Percentiles rank a stretch among this genome's conserved stretches.
phyloP scores from a whole-genome alignment of 2,329 filamentous ascomycete species.

The Pyrenochaeta sp. region DNA sequence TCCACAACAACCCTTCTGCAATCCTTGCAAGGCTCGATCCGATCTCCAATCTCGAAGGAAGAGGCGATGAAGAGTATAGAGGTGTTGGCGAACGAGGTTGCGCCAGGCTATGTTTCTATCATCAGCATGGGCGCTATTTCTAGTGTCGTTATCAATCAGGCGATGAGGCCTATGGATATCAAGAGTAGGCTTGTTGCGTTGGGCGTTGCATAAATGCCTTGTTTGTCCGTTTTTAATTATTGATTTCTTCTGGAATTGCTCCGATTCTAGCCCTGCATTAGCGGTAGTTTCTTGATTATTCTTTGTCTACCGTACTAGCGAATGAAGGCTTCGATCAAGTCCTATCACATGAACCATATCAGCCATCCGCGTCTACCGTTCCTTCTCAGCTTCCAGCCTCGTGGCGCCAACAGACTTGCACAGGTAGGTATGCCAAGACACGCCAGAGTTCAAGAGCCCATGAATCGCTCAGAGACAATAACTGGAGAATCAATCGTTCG shows the following conservation, averaged over 20 bases:
- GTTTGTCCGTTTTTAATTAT: neutral
- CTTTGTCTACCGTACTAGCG: neutral
- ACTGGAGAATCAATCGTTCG: too few relatives aligned
- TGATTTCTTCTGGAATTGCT: neutral
- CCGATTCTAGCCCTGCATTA: neutral
- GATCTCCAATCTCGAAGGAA: constrained; percentile 56
- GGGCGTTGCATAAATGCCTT: constrained; percentile 21
- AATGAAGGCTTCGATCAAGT: too few relatives aligned
- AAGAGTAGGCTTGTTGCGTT: constrained; percentile 42
- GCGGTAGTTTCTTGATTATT: neutral
- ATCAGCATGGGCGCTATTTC: constrained; percentile 51
- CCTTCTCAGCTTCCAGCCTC: too few relatives aligned
- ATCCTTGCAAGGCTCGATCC: constrained; percentile 55
- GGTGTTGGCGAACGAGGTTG: constrained; percentile 55
- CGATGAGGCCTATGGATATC: constrained; percentile 45
- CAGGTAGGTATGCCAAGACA: too few relatives aligned
- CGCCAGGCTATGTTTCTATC: constrained; percentile 54
- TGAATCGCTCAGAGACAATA: too few relatives aligned
- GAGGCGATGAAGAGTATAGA: constrained; percentile 55
- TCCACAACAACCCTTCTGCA: constrained; percentile 54
- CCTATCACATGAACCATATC: too few relatives aligned
- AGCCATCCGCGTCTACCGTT: too few relatives aligned
- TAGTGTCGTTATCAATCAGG: constrained; percentile 54
- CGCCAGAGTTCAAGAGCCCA: too few relatives aligned
- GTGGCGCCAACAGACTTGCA: too few relatives aligned